Conservation (phyloP, 2,329 filamentous ascomycete genomes). For the Aspergillus fijiensis region DNA sequence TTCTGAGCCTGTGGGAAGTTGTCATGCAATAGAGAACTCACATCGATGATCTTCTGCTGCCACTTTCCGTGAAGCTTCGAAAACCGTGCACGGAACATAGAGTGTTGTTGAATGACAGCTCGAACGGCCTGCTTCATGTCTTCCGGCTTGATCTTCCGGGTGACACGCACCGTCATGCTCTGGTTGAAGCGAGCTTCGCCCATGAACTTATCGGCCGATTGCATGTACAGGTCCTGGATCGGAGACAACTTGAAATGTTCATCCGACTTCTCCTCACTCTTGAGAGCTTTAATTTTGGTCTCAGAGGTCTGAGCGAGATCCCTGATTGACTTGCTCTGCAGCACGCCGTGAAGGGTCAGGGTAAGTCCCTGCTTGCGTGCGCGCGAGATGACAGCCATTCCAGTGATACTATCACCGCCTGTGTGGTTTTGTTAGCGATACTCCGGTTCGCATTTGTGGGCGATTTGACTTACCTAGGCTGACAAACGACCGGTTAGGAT, state of each 20-base stretch:
- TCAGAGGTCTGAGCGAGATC: conserved; percentile 30
- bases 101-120: conserved; percentile 33
- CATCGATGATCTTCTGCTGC: conserved; percentile 29
- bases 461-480: conserved; percentile 32
- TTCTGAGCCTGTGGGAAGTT: neutral
- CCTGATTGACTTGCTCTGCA: conserved; percentile 35
- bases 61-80: conserved; percentile 24
- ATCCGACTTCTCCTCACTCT: conserved; percentile 27
- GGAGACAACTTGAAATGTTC: conserved; percentile 35
- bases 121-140: conserved; percentile 28
- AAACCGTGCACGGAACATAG: conserved; percentile 38
- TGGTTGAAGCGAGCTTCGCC: conserved; percentile 34
- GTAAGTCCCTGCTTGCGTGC: conserved; percentile 36
- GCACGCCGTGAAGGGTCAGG: conserved; percentile 35
- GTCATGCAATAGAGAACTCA: conserved; percentile 11
- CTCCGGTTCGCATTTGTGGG: neutral
- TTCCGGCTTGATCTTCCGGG: conserved; percentile 25
- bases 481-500: conserved; percentile 37
- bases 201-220: conserved; percentile 22
- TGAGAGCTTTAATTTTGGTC: conserved; percentile 16
- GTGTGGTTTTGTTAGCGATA: conserved; percentile 12
- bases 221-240: conserved; percentile 36
- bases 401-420: conserved; percentile 43
- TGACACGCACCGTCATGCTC: conserved; percentile 34
- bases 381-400: conserved; percentile 40